Conservation (phyloP, 495 filamentous ascomycete species). For the Hypoxylon trugodes region DNA sequence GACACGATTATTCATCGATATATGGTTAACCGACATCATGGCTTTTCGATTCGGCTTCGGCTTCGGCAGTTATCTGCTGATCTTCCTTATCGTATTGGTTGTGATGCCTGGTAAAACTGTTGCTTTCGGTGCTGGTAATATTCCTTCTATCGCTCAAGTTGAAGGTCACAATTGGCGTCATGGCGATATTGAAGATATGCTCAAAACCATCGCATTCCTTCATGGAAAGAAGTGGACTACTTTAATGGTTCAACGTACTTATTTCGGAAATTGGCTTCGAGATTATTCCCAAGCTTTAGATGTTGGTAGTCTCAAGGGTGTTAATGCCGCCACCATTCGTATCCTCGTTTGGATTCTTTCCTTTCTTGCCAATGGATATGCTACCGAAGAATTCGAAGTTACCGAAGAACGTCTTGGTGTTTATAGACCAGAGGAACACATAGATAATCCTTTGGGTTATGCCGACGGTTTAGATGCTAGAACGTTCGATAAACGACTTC, state of each 20-base stretch:
- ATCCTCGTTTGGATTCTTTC: slow-evolving; percentile 90
- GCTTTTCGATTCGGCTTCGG: slow-evolving; percentile 50
- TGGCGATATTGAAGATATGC: slow-evolving; percentile 92
- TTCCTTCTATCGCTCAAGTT: slow-evolving; percentile 90
- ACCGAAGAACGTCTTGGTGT: slow-evolving; percentile 89
- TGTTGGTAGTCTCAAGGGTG: slow-evolving; percentile 86
- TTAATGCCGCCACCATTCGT: slow-evolving; percentile 89
- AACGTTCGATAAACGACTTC: slow-evolving; percentile 82
- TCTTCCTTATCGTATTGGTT: slow-evolving; percentile 61
- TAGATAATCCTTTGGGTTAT: slow-evolving; percentile 90
- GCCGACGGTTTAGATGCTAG: slow-evolving; percentile 89
- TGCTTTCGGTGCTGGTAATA: slow-evolving; percentile 96
- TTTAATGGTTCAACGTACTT: slow-evolving; percentile 86
- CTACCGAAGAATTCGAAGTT: slow-evolving; percentile 96
- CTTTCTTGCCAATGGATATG: slow-evolving; percentile 94
- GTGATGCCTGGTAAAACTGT: slow-evolving; percentile 69
- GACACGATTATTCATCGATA: too few species aligned
- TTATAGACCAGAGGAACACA: slow-evolving; percentile 96
- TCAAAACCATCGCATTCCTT: slow-evolving; percentile 87
- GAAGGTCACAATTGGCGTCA: slow-evolving; percentile 97
- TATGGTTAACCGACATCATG: too few species aligned
- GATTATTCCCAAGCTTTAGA: slow-evolving; percentile 91
- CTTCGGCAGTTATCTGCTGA: slow-evolving; percentile 56
- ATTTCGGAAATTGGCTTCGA: slow-evolving; percentile 86
- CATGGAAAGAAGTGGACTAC: slow-evolving; percentile 94